Evolutionary conservation across 192 early-diverging fungal species (phyloP).

Genomic region (Physocladia obscura): DNA sequence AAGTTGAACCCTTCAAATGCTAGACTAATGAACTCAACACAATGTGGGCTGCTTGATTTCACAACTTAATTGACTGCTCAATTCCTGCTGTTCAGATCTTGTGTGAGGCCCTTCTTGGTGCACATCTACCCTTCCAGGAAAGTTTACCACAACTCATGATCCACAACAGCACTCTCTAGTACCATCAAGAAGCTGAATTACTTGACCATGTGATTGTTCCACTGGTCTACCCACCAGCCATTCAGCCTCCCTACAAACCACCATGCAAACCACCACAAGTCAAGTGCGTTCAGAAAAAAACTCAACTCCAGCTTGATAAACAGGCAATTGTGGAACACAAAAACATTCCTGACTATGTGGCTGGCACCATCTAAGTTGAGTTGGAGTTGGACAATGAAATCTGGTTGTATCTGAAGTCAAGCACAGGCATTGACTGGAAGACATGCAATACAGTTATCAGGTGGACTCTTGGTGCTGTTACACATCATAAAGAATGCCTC

Average conservation of each 20-base stretch:
- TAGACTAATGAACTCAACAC: background rate
- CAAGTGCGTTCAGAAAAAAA: background rate
- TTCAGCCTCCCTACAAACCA: background rate
- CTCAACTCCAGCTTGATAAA: background rate
- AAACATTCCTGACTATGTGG: background rate
- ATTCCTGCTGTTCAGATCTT: background rate
- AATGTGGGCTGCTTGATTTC: background rate
- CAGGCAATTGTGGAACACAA: background rate
- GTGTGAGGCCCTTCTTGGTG: background rate
- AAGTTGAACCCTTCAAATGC: background rate
- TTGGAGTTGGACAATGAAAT: too few relatives aligned
- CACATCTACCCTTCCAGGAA: background rate
- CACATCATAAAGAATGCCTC: too few relatives aligned
- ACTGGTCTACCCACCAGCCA: background rate
- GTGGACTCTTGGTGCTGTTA: too few relatives aligned
- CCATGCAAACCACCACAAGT: background rate
- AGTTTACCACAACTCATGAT: background rate
- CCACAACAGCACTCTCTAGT: background rate
- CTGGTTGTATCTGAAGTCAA: background rate
- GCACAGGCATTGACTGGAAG: too few relatives aligned
- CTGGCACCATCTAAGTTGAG: background rate
- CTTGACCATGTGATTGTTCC: background rate
- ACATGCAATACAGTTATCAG: too few relatives aligned
- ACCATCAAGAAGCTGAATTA: background rate
- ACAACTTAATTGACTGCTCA: background rate